Conservation (phyloP, 768 basidiomycete genomes). For the Podaxis pistillaris region DNA sequence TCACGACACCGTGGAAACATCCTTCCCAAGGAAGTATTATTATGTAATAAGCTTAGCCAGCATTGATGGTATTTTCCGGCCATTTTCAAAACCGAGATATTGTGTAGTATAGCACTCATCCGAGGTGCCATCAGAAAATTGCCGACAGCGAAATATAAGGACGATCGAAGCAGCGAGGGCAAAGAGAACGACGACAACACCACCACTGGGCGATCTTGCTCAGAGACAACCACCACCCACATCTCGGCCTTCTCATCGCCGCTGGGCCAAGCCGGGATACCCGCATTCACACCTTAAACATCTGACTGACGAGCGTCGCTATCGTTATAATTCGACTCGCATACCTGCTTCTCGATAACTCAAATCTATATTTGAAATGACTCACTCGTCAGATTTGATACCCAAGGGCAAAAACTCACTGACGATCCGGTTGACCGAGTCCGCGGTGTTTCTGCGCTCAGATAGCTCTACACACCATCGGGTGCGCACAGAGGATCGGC, state of each 20-base stretch:
- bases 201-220: neutral
- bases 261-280: neutral
- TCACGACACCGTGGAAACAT: too few species aligned
- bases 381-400: neutral
- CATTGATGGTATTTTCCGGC: too few species aligned
- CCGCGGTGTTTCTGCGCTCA: conserved; percentile 66
- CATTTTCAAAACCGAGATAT: too few species aligned
- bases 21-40: too few species aligned
- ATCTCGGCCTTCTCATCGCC: neutral
- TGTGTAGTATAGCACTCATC: neutral
- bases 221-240: neutral
- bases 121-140: neutral
- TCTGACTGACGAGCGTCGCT: neutral
- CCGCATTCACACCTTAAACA: neutral
- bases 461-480: conserved; percentile 34
- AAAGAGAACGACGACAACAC: neutral
- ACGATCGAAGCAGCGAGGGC: neutral
- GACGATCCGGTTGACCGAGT: conserved; percentile 65
- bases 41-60: too few species aligned
- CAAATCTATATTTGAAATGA: neutral
- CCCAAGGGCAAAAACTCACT: conserved; percentile 39
- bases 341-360: neutral
- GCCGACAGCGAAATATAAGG: neutral
- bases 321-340: neutral
- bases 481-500: conserved; percentile 26